A percentile compares a stretch with the other conserved stretches of the same genome.
Evolutionary conservation across 257 asterid species (phyloP).

Genomic region (Lantana camara): DNA sequence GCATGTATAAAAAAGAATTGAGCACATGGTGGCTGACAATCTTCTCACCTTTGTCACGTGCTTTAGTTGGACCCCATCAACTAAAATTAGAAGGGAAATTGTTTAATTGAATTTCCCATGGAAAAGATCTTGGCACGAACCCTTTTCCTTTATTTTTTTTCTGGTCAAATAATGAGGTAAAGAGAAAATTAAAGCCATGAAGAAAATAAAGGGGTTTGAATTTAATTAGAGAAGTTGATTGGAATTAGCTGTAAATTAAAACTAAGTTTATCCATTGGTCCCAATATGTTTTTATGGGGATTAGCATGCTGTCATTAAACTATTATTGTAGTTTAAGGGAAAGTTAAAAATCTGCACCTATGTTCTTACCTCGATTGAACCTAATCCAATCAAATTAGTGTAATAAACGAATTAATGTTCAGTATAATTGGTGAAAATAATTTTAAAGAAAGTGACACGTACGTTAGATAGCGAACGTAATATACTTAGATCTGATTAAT

Average conservation of each 20-base stretch:
- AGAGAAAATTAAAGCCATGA: constrained; percentile 16
- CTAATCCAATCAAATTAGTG: too few species aligned
- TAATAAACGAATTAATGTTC: too few species aligned
- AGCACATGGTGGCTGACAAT: constrained; percentile 84
- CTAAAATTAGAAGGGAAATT: constrained; percentile 16
- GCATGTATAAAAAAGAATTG: constrained; percentile 24
- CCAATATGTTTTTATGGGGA: constrained; percentile 15
- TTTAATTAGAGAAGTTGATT: constrained; percentile 1
- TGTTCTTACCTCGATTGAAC: too few species aligned
- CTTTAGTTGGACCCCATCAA: constrained; percentile 68
- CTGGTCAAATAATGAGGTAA: constrained; percentile 6
- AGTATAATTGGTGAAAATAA: too few species aligned
- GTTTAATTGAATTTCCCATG: constrained; percentile 15
- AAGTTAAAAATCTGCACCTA: too few species aligned
- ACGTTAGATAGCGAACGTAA: too few species aligned
- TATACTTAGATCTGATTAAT: too few species aligned
- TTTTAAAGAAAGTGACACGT: too few species aligned
- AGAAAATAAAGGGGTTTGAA: constrained; percentile 12
- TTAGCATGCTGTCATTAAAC: constrained; percentile 16
- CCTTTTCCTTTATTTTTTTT: constrained; percentile 1
- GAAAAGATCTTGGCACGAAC: constrained; percentile 11
- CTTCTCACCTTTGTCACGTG: constrained; percentile 80
- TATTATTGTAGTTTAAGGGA: background rate
- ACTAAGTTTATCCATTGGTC: constrained; percentile 7
- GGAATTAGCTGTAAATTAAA: constrained; percentile 31